phyloP scores from a whole-genome alignment of 805 yeast genomes.

The Kuraishia hungarica region DNA sequence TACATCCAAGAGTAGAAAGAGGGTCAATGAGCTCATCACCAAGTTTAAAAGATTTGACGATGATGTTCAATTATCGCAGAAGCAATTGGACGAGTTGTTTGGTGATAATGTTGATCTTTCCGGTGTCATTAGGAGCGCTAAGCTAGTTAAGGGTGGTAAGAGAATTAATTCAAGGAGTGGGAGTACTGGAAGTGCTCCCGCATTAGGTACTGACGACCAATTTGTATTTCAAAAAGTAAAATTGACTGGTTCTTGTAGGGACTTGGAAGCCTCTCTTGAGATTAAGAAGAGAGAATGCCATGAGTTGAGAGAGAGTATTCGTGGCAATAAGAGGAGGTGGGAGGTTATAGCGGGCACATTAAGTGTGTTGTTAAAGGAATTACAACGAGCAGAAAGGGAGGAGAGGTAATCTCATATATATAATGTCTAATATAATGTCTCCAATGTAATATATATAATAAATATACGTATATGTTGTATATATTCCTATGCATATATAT shows the following conservation, averaged over 20 bases:
- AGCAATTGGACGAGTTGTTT: conserved; percentile 17
- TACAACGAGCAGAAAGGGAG: not conserved
- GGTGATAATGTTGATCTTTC: conserved; percentile 16
- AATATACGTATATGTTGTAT: too few relatives aligned
- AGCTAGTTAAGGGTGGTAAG: conserved; percentile 8
- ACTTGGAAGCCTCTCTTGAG: not conserved
- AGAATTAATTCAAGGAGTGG: too few relatives aligned
- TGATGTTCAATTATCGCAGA: conserved; percentile 12
- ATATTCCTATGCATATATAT: too few relatives aligned
- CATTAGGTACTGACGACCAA: conserved; percentile 8
- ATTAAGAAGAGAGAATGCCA: not conserved
- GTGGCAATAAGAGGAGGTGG: conserved; percentile 1
- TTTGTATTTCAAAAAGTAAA: conserved; percentile 9
- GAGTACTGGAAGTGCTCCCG: not conserved
- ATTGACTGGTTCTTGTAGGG: not conserved
- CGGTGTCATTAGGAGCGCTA: conserved; percentile 15
- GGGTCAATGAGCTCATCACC: conserved; percentile 15
- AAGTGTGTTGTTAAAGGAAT: not conserved
- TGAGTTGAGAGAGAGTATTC: not conserved
- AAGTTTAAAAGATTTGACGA: conserved; percentile 14
- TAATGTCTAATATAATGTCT: too few relatives aligned
- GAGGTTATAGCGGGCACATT: not conserved
- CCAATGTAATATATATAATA: too few relatives aligned
- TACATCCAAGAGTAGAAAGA: conserved; percentile 13
- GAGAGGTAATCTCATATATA: too few relatives aligned